Conservation (phyloP, 202 grass and related monocot genomes). For the Zizania palustris region DNA sequence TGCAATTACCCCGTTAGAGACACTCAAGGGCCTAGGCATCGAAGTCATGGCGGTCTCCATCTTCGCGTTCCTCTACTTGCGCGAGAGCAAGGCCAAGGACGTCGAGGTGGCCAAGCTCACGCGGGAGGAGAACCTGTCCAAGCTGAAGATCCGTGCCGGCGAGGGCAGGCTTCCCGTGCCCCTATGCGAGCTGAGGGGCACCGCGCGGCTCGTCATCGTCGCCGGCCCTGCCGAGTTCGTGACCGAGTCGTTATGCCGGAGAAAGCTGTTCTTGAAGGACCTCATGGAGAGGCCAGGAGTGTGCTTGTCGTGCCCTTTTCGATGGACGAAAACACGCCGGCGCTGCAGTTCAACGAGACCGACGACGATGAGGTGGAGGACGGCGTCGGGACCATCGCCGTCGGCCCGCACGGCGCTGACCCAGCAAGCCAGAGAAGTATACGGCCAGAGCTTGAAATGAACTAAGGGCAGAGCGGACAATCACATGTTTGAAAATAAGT, state of each 20-base stretch:
- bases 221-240: conserved; percentile 70
- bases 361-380: conserved; percentile 17
- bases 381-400: conserved; percentile 23
- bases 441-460: too few species aligned
- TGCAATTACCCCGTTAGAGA: too few species aligned
- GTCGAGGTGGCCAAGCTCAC: conserved; percentile 73
- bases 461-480: too few species aligned
- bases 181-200: conserved; percentile 72
- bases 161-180: conserved; percentile 49
- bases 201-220: conserved; percentile 80
- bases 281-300: conserved; percentile 77
- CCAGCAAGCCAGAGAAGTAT: too few species aligned
- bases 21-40: conserved; percentile 75
- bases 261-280: conserved; percentile 60
- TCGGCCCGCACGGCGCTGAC: too few species aligned
- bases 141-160: conserved; percentile 65
- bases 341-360: conserved; percentile 43
- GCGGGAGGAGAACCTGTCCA: conserved; percentile 85
- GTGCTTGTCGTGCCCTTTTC: conserved; percentile 77
- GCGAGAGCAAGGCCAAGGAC: conserved; percentile 81
- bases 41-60: conserved; percentile 69
- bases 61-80: conserved; percentile 84
- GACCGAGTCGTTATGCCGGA: conserved; percentile 66
- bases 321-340: conserved; percentile 57
- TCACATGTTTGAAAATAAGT: too few species aligned